phyloP scores from a whole-genome alignment of 2,329 filamentous ascomycete genomes.

The Penicillium sp. region DNA sequence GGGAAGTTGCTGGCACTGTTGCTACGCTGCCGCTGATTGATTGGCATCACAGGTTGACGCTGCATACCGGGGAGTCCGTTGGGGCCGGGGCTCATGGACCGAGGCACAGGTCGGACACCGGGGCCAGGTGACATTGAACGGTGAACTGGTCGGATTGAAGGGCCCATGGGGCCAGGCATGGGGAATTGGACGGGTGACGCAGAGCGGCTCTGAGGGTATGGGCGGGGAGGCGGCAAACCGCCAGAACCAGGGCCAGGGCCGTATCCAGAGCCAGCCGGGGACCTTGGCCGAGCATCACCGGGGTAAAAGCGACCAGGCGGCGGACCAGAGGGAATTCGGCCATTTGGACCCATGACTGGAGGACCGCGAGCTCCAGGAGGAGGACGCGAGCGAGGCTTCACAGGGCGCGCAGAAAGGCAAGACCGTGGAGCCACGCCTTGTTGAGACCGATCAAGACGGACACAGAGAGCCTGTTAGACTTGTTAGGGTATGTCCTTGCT shows the following conservation, averaged over 20 bases:
- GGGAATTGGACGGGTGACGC: constrained; percentile 38
- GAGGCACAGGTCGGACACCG: constrained; percentile 27
- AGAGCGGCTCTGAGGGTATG: constrained; percentile 24
- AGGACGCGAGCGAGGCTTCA: constrained; percentile 70
- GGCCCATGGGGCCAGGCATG: constrained; percentile 28
- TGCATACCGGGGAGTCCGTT: constrained; percentile 43
- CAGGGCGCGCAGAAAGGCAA: constrained; percentile 85
- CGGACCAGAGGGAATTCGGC: constrained; percentile 27
- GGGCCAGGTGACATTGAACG: constrained; percentile 35
- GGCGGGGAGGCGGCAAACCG: constrained; percentile 28
- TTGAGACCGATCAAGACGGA: constrained; percentile 81
- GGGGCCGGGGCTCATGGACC: constrained; percentile 41
- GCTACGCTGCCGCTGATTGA: constrained; percentile 40
- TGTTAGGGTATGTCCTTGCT: constrained; percentile 13
- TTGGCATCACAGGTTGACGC: constrained; percentile 38
- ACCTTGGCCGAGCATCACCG: constrained; percentile 42
- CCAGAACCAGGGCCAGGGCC: constrained; percentile 25
- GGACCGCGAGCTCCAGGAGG: constrained; percentile 36
- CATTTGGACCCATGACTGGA: constrained; percentile 35
- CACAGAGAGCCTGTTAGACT: constrained; percentile 72
- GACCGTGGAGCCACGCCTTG: constrained; percentile 93
- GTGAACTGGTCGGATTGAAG: constrained; percentile 28
- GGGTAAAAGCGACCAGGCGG: constrained; percentile 37
- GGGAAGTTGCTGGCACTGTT: constrained; percentile 43
- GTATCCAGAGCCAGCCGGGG: constrained; percentile 38